Evolutionary conservation across 2,329 filamentous ascomycete species (phyloP), one percentile per base, ranked within the genome.

Genomic region (Trichophyton schoenleinii): DNA sequence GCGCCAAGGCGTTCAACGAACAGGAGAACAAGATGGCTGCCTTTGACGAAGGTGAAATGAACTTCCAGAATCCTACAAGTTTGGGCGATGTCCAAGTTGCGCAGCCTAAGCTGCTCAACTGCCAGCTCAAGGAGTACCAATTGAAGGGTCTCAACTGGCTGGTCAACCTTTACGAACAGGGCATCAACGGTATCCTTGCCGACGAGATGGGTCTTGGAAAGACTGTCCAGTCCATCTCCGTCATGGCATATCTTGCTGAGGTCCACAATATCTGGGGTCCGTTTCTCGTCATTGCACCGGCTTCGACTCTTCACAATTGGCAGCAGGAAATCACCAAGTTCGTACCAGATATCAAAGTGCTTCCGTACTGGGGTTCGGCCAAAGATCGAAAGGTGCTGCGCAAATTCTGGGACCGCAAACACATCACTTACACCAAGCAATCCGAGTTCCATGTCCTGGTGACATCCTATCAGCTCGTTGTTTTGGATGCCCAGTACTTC

Each of bases 181-280:
- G 94, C 73, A 99, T 96, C 0, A 94, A 95, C 53, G 94, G 94
- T 75, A 99, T 99, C 69, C 80, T 99, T 65, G 94, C 94, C 66
- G 94, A 99, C 73, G 94, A 99, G 77, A 99, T 99, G 94, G 94
- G 94, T 84, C 88, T 99, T 25, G 94, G 94, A 73, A 99, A 99
- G 77, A 99, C 94, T 20, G 90, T 99, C 4, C 94, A 99, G 77
- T 97, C 92, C 22, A 99, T 99, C 65, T 97, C 94, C 0, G 92
- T 99, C 72, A 97, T 99, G 94, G 91, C 91, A 1, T 97, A 99
- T 71, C 85, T 99, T 36, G 94, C 94, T 1, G 92, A 99, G 77
- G 88, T 91, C 69, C 91, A 99, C 79, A 91, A 96, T 71, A 97
- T 99, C 90, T 83, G 99, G 64, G 94, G 90, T 73, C 78, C 99